Conservation (phyloP, 768 basidiomycete species). For the Lactifluus hygrophoroides region DNA sequence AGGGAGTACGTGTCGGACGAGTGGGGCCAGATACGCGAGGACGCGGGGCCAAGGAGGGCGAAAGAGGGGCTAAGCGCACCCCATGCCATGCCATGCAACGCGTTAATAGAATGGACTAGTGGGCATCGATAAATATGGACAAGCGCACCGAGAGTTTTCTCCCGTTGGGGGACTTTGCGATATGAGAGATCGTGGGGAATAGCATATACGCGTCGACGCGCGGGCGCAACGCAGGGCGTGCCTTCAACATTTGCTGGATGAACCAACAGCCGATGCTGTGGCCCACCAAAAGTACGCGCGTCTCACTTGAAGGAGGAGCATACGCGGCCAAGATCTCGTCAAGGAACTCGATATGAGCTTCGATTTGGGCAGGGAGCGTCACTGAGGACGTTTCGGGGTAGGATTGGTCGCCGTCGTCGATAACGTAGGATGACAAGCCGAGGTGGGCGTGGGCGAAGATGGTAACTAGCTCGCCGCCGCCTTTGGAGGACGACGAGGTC, state of each 20-base stretch:
- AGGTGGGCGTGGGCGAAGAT: constrained; percentile 44
- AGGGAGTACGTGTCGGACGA: constrained; percentile 33
- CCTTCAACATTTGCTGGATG: constrained; percentile 43
- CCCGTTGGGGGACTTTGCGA: constrained; percentile 60
- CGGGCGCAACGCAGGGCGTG: constrained; percentile 40
- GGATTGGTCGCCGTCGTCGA: constrained; percentile 50
- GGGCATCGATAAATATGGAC: too few species aligned
- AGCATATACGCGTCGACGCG: constrained; percentile 44
- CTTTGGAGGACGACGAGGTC: constrained; percentile 20
- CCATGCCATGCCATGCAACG: too few species aligned
- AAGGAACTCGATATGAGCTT: constrained; percentile 30
- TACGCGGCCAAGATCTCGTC: constrained; percentile 55
- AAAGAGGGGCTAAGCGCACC: constrained; percentile 46
- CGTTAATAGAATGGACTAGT: too few species aligned
- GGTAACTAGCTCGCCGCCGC: constrained; percentile 52
- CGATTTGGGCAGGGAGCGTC: constrained; percentile 8
- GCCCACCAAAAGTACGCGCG: constrained; percentile 42
- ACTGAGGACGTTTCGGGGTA: background rate
- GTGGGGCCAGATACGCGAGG: constrained; percentile 37
- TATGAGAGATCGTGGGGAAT: constrained; percentile 61
- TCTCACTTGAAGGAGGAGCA: constrained; percentile 28
- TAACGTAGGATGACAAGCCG: constrained; percentile 28
- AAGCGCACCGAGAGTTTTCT: constrained; percentile 47
- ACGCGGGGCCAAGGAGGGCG: constrained; percentile 36
- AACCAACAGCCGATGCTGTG: constrained; percentile 76